Percentiles rank a stretch among this genome's conserved stretches.
phyloP scores from a whole-genome alignment of 768 basidiomycete genomes.

The Pleurotus pulmonarius region DNA sequence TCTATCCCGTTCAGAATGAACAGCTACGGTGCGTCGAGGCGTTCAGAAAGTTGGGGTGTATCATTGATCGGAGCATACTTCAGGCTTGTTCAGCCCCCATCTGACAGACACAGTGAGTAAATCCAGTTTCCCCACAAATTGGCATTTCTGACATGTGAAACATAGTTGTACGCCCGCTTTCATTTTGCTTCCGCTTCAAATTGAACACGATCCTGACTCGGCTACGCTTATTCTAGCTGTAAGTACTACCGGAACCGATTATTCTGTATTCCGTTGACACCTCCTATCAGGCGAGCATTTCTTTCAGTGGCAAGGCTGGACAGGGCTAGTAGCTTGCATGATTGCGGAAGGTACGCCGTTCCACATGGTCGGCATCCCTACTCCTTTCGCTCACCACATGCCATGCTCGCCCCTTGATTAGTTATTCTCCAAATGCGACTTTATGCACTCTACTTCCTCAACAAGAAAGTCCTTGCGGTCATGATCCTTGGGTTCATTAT shows the following conservation, averaged over 20 bases:
- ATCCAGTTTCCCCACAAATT: not conserved
- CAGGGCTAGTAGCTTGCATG: constrained; percentile 49
- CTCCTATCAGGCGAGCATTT: constrained; percentile 32
- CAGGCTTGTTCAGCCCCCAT: constrained; percentile 39
- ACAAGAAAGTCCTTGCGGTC: constrained; percentile 44
- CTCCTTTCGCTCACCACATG: not conserved
- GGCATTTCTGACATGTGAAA: constrained; percentile 7
- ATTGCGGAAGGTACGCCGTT: constrained; percentile 44
- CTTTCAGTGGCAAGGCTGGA: constrained; percentile 62
- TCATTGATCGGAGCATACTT: constrained; percentile 9
- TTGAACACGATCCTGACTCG: not conserved
- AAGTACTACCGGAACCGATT: constrained; percentile 1
- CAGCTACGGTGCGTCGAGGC: constrained; percentile 40
- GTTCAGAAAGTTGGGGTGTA: constrained; percentile 1
- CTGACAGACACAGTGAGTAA: constrained; percentile 35
- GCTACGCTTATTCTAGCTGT: constrained; percentile 14
- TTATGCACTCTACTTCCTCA: constrained; percentile 56
- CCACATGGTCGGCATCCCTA: constrained; percentile 11
- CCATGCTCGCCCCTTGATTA: constrained; percentile 16
- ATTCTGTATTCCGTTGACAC: not conserved
- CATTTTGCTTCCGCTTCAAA: not conserved
- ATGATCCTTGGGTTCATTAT: constrained; percentile 40
- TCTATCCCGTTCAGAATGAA: constrained; percentile 37
- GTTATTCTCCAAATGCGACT: constrained; percentile 60
- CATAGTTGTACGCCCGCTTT: constrained; percentile 27